A percentile compares a stretch with the other conserved stretches of the same genome.
Evolutionary conservation across 2,329 filamentous ascomycete genomes (phyloP).

Genomic region (Colletotrichum aenigma): DNA sequence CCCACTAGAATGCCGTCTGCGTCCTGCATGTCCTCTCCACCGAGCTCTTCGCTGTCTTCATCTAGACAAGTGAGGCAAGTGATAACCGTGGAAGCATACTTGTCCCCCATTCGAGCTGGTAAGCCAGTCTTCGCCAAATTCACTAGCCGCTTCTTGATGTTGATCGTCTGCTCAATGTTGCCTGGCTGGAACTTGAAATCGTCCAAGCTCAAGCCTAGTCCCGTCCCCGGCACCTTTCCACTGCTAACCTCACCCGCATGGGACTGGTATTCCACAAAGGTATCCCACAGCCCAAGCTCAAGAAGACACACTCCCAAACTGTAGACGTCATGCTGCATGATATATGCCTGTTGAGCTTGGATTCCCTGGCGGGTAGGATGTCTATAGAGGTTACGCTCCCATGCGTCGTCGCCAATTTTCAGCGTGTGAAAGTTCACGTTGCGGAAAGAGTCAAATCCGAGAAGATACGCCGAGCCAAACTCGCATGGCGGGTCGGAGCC

Average conservation of each 20-base stretch:
- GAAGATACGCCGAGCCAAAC: conserved; percentile 36
- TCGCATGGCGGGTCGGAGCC: not conserved
- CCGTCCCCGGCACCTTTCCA: not conserved
- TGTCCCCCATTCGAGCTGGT: conserved; percentile 28
- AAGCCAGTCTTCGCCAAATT: conserved; percentile 19
- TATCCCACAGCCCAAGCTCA: conserved; percentile 55
- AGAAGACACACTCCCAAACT: conserved; percentile 58
- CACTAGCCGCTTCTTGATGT: conserved; percentile 20
- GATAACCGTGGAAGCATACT: conserved; percentile 32
- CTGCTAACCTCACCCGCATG: not conserved
- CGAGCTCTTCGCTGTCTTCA: conserved; percentile 30
- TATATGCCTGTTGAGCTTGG: conserved; percentile 39
- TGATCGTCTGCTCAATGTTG: not conserved
- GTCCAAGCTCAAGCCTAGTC: not conserved
- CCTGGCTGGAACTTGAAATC: not conserved
- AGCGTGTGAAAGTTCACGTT: conserved; percentile 32
- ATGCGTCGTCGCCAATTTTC: conserved; percentile 37
- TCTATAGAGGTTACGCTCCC: conserved; percentile 53
- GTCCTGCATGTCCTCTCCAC: conserved; percentile 29
- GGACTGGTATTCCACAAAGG: conserved; percentile 27
- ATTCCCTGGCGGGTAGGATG: conserved; percentile 52
- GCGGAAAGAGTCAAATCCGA: conserved; percentile 50
- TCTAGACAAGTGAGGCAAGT: conserved; percentile 40
- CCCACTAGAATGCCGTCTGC: conserved; percentile 32
- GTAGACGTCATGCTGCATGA: conserved; percentile 62